These are phyloP conservation scores for Parachaetomium inaequale DNA, from an alignment of 495 filamentous ascomycete genomes.

Conservation along the genomic window DNA sequence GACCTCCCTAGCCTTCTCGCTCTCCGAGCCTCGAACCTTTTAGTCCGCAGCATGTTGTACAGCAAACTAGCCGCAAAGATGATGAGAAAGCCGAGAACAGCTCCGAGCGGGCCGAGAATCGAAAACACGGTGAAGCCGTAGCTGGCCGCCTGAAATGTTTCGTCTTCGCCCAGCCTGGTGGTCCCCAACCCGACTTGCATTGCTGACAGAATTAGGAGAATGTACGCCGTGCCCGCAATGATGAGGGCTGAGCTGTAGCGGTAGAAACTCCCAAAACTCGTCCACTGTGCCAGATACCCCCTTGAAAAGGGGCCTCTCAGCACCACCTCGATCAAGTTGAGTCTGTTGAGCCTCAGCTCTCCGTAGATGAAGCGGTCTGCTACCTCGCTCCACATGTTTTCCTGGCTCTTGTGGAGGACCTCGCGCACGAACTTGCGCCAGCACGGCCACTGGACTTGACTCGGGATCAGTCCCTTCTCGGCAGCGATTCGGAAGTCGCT, in stretches of 20 bases:
- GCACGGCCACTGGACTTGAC: neutral
- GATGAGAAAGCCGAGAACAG: neutral
- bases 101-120: neutral
- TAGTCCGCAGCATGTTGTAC: neutral
- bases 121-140: neutral
- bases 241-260: neutral
- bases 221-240: neutral
- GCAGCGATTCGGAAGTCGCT: neutral
- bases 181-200: neutral
- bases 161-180: neutral
- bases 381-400: neutral
- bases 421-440: neutral
- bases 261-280: neutral
- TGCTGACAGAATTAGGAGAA: neutral
- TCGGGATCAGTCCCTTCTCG: neutral
- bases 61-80: neutral
- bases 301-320: neutral
- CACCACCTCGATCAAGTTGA: neutral
- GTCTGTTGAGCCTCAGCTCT: neutral
- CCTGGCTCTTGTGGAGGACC: neutral
- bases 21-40: neutral
- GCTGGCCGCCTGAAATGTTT: neutral
- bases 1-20: neutral
- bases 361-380: neutral
- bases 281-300: neutral